Percentiles rank a stretch among this genome's conserved stretches.
Conservation (phyloP, 2,329 filamentous ascomycete genomes). For the Bipolaris bicolor region DNA sequence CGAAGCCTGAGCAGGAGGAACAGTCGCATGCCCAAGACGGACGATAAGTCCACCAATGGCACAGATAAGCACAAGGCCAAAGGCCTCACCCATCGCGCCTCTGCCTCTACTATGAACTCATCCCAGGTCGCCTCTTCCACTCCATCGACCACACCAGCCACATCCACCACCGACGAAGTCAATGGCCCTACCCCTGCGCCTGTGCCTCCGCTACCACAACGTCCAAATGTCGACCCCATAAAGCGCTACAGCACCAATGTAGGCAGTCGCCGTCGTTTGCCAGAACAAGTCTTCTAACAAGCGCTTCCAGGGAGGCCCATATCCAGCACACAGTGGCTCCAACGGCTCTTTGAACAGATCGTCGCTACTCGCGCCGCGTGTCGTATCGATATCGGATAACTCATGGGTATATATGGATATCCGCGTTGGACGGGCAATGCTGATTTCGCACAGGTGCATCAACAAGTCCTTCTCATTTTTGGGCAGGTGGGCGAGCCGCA, state of each 20-base stretch:
- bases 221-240: constrained; percentile 41
- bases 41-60: constrained; percentile 22
- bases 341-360: constrained; percentile 61
- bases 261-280: constrained; percentile 9
- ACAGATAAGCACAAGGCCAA: constrained; percentile 28
- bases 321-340: constrained; percentile 57
- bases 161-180: constrained; percentile 73
- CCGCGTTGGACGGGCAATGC: constrained; percentile 4
- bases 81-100: constrained; percentile 60
- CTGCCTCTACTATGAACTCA: constrained; percentile 67
- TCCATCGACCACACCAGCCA: constrained; percentile 68
- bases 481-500: constrained; percentile 79
- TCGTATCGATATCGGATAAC: constrained; percentile 79
- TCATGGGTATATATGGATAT: constrained; percentile 71
- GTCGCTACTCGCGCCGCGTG: constrained; percentile 80
- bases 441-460: constrained; percentile 71
- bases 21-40: constrained; percentile 64
- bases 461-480: constrained; percentile 83
- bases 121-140: constrained; percentile 68
- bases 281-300: constrained; percentile 7
- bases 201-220: constrained; percentile 52
- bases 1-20: constrained; percentile 79
- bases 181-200: constrained; percentile 52
- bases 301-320: constrained; percentile 57
- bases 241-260: constrained; percentile 64